These are phyloP conservation scores for Stephanocyclus meneghinianus DNA, from an alignment of 352 stramenopile genomes.

Conservation along the genomic window DNA sequence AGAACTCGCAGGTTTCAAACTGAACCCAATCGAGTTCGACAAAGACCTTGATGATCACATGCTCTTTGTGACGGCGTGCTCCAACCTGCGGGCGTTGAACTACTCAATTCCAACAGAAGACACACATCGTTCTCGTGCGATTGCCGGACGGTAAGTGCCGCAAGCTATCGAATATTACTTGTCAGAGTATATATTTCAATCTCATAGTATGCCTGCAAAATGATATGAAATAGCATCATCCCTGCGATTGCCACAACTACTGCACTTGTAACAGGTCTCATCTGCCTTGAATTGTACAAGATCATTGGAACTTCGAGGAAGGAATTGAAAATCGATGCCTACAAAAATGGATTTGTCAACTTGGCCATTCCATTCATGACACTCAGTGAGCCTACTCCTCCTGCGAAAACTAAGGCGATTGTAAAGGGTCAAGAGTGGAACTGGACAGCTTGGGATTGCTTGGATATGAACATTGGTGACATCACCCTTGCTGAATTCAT, in stretches of 20 bases:
- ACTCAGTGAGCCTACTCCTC: conserved; percentile 93
- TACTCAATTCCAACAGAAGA: conserved; percentile 98
- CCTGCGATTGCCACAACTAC: conserved; percentile 99
- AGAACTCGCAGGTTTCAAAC: conserved; percentile 87
- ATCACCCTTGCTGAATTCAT: conserved; percentile 96
- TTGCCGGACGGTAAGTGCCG: conserved; percentile 87
- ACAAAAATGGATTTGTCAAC: conserved; percentile 99
- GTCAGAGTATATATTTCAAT: neutral
- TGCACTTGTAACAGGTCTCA: conserved; percentile 95
- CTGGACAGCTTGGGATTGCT: conserved; percentile 96
- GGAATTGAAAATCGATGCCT: conserved; percentile 88
- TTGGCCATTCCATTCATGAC: conserved; percentile 97
- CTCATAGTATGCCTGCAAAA: neutral
- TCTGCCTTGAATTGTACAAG: conserved; percentile 98
- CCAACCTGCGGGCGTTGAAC: conserved; percentile 94
- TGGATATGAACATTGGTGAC: conserved; percentile 91
- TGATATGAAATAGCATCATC: conserved; percentile 91
- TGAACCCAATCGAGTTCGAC: conserved; percentile 96
- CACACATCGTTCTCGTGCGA: conserved; percentile 96
- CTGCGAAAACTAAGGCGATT: conserved; percentile 90
- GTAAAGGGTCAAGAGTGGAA: conserved; percentile 94
- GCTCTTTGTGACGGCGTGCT: conserved; percentile 95
- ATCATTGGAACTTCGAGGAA: conserved; percentile 82
- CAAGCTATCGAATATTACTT: neutral
- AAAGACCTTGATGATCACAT: conserved; percentile 99